Percentiles rank a stretch among this genome's conserved stretches.
These are phyloP conservation scores for Globisporangium barbulae DNA, from an alignment of 352 stramenopile species.

Conservation along the genomic window DNA sequence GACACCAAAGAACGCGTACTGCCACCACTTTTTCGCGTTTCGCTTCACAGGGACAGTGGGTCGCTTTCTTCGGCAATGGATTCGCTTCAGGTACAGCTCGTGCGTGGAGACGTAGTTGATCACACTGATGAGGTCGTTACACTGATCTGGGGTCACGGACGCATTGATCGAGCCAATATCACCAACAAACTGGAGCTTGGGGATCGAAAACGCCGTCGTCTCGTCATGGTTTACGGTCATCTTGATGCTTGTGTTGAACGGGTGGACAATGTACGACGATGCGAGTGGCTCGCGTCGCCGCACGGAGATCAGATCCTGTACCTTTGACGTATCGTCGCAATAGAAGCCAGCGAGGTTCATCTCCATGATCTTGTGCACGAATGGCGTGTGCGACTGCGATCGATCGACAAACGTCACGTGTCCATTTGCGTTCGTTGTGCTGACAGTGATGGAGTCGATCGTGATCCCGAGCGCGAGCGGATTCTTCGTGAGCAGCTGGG, in stretches of 20 bases:
- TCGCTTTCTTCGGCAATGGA: conserved; percentile 69
- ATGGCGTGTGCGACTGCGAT: conserved; percentile 69
- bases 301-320: conserved; percentile 22
- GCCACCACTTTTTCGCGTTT: conserved; percentile 66
- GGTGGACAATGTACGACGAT: conserved; percentile 57
- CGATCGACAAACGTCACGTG: conserved; percentile 78
- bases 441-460: conserved; percentile 68
- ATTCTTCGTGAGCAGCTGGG: conserved; percentile 51
- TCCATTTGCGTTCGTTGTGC: conserved; percentile 79
- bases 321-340: conserved; percentile 41
- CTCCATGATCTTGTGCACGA: conserved; percentile 76
- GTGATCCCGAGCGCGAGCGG: conserved; percentile 65
- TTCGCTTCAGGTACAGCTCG: conserved; percentile 79
- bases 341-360: conserved; percentile 61
- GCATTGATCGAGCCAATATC: conserved; percentile 68
- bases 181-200: conserved; percentile 59
- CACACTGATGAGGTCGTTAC: conserved; percentile 75
- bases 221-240: conserved; percentile 81
- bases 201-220: conserved; percentile 59
- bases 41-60: conserved; percentile 43
- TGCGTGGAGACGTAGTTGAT: conserved; percentile 78
- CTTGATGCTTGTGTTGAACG: conserved; percentile 73
- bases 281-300: conserved; percentile 25
- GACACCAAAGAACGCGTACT: conserved; percentile 71
- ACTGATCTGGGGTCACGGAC: conserved; percentile 65